Percentiles rank a stretch among this genome's conserved stretches.
phyloP scores from a whole-genome alignment of 371 early-diverging fungal genomes.

The Basidiobolus meristosporus region DNA sequence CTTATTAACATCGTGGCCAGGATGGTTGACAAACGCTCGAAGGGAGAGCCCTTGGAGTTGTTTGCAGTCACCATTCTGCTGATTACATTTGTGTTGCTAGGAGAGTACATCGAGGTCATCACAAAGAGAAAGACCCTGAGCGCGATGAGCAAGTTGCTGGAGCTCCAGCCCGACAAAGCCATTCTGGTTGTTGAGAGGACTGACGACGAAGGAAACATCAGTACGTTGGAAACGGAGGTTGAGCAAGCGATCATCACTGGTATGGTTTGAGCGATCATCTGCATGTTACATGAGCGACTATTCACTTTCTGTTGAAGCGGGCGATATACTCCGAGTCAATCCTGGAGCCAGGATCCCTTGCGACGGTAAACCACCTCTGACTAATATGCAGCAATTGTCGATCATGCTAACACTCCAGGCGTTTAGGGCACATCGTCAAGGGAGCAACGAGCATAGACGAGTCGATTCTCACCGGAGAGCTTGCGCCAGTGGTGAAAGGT shows the following conservation, averaged over 20 bases:
- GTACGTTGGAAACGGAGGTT: slow-evolving; percentile 32
- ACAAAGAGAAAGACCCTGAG: slow-evolving; percentile 49
- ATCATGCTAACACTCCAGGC: too few species aligned
- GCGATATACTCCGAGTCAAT: slow-evolving; percentile 71
- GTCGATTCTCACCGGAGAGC: slow-evolving; percentile 35
- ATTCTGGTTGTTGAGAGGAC: slow-evolving; percentile 10
- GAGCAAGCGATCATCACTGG: slow-evolving; percentile 3
- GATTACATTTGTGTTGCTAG: slow-evolving; percentile 43
- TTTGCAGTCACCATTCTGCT: slow-evolving; percentile 5
- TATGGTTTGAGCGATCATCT: slow-evolving; percentile 42
- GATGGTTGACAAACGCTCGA: slow-evolving; percentile 28
- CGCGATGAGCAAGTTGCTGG: slow-evolving; percentile 42
- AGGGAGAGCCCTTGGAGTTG: slow-evolving; percentile 18
- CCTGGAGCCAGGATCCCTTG: slow-evolving; percentile 6
- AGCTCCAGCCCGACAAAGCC: slow-evolving; percentile 41
- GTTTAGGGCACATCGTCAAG: slow-evolving; percentile 3
- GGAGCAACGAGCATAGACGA: slow-evolving; percentile 32
- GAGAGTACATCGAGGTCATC: slow-evolving; percentile 50
- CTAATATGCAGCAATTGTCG: slow-evolving; percentile 49
- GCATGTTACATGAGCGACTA: slow-evolving; percentile 63
- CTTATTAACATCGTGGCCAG: slow-evolving; percentile 10
- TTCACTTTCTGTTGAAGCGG: slow-evolving; percentile 18
- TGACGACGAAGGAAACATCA: slow-evolving; percentile 15
- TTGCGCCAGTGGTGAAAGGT: slow-evolving; percentile 39
- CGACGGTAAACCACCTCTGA: slow-evolving; percentile 62